Evolutionary conservation across 2,329 filamentous ascomycete genomes (phyloP).

Genomic region (Talaromyces sp.): DNA sequence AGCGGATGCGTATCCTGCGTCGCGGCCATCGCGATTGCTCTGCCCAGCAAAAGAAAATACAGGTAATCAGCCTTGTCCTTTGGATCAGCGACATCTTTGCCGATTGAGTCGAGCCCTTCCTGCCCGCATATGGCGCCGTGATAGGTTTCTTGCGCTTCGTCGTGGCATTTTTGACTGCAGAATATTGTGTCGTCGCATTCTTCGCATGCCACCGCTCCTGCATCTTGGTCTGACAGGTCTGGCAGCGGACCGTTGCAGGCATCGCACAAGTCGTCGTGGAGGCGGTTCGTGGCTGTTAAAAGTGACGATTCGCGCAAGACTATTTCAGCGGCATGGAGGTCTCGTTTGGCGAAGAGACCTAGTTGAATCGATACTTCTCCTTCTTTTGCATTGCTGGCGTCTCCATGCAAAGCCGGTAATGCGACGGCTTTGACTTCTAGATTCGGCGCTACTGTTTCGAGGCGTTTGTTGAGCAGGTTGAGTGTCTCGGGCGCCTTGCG

Average conservation of each 20-base stretch:
- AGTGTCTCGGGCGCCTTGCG: slow-evolving; percentile 56
- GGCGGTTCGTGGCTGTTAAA: slow-evolving; percentile 81
- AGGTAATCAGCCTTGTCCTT: slow-evolving; percentile 59
- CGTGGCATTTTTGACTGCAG: slow-evolving; percentile 56
- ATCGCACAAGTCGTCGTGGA: slow-evolving; percentile 84
- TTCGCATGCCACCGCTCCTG: slow-evolving; percentile 46
- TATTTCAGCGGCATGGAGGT: slow-evolving; percentile 71
- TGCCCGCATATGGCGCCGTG: slow-evolving; percentile 59
- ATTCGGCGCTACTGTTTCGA: slow-evolving; percentile 70
- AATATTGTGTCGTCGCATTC: slow-evolving; percentile 60
- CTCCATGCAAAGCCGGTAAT: slow-evolving; percentile 65
- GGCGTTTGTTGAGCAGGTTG: slow-evolving; percentile 65
- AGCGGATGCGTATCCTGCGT: slow-evolving; percentile 58
- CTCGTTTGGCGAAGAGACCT: slow-evolving; percentile 81
- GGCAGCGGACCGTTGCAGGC: slow-evolving; percentile 77
- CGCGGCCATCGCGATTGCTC: slow-evolving; percentile 59
- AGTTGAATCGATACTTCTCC: slow-evolving; percentile 64
- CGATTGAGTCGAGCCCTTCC: slow-evolving; percentile 54
- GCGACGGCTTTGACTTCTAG: slow-evolving; percentile 74
- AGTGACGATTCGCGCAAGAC: slow-evolving; percentile 81
- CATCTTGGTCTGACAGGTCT: slow-evolving; percentile 43
- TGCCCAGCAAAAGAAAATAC: slow-evolving; percentile 58
- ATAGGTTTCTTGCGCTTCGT: slow-evolving; percentile 55
- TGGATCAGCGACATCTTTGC: slow-evolving; percentile 55
- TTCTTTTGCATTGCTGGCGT: slow-evolving; percentile 17